Evolutionary conservation across 2,329 filamentous ascomycete genomes (phyloP), one percentile per base, ranked within the genome.

Genomic region (Diaporthe sp.): DNA sequence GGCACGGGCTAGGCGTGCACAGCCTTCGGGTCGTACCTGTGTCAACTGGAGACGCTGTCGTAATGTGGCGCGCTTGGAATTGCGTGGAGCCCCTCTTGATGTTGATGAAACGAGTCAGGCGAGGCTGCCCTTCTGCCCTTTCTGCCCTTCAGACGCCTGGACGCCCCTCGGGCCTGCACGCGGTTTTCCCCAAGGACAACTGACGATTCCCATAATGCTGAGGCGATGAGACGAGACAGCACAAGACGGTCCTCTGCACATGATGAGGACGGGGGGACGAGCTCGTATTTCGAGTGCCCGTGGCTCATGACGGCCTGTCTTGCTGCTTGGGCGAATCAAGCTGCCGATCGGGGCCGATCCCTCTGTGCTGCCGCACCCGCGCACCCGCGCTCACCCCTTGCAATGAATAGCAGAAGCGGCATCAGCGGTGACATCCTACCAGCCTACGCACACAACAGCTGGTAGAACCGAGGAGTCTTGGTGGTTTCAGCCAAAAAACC

Each of bases 341-440:
- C 32, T 71, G 71, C 25, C 35, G 61, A 73, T 70, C 71, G 69
- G 51, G 63, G 63, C 71, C 51, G 71, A 58, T 69, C 59, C 71
- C 53, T 66, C 59, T 51, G 59, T 63, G 39, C 59, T 63, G 39
- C 66, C 35, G 53, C 51, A 56, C 37, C 27, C 50, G 27, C 55
- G n/a, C 39, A n/a, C n/a, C n/a, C n/a, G n/a, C n/a, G n/a, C n/a
- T 51, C 27, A 35, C 53, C 56, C 58, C 53, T 71, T 47, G 47
- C 27, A 61, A 71, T 42, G n/a, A 61, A 17, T 47, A 47, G 37
- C 58, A 63, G 15, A 19, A 17, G 25, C 32, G 13, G 63, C 63
- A 66, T 37, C 27, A 25, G 44, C 53, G 39, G 69, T 71, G 69
- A 71, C 69, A 55, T 71, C 69, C 35, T 37, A 10, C 35, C 35